Evolutionary conservation across 2,329 filamentous ascomycete species (phyloP).

Genomic region (Arthroderma sp.): DNA sequence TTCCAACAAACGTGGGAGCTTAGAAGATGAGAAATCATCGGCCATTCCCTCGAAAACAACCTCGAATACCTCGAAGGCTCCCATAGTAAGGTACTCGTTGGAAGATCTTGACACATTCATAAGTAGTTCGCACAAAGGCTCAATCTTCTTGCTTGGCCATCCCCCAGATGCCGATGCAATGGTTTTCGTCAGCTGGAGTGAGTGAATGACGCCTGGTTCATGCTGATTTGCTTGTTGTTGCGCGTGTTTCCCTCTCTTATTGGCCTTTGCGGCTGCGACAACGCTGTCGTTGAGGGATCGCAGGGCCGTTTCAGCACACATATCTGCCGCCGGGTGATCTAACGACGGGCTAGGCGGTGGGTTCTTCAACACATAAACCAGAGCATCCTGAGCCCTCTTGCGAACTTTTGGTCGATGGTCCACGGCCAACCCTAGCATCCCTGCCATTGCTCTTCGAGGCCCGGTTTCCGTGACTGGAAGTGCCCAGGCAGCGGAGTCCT

Average conservation of each 20-base stretch:
- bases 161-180: slow-evolving; percentile 76
- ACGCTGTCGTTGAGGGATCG: slow-evolving; percentile 61
- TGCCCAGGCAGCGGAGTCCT: slow-evolving; percentile 80
- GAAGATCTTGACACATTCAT: slow-evolving; percentile 78
- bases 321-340: slow-evolving; percentile 88
- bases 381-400: slow-evolving; percentile 80
- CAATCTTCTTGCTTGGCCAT: slow-evolving; percentile 94
- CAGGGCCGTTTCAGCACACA: slow-evolving; percentile 87
- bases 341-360: slow-evolving; percentile 83
- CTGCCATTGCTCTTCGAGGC: slow-evolving; percentile 74
- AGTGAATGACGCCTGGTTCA: slow-evolving; percentile 79
- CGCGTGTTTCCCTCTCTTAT: slow-evolving; percentile 47
- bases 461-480: slow-evolving; percentile 70
- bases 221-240: slow-evolving; percentile 42
- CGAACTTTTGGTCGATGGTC: slow-evolving; percentile 87
- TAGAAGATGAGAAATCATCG: slow-evolving; percentile 74
- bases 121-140: slow-evolving; percentile 76
- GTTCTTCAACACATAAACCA: slow-evolving; percentile 68
- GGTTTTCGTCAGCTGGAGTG: slow-evolving; percentile 81
- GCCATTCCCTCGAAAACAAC: slow-evolving; percentile 89
- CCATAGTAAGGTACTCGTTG: slow-evolving; percentile 94
- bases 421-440: slow-evolving; percentile 68
- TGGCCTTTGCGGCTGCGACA: slow-evolving; percentile 53
- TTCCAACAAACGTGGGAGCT: slow-evolving; percentile 76
- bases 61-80: slow-evolving; percentile 93